These are phyloP conservation scores for Nakaseomyces uthaithaninus DNA, from an alignment of 1,139 yeast species.

Conservation along the genomic window DNA sequence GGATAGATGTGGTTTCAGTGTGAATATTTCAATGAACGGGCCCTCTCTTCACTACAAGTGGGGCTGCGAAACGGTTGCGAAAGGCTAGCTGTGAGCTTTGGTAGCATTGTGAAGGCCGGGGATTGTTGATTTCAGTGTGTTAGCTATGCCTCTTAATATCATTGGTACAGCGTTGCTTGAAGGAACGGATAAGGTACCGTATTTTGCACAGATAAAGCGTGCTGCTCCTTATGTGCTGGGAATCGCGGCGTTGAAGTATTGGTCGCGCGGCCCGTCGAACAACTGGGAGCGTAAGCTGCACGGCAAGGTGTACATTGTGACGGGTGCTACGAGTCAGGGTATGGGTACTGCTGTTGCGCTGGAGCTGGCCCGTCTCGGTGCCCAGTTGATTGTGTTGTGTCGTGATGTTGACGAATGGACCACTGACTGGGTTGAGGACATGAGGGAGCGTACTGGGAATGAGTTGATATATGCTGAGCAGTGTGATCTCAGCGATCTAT, in stretches of 20 bases:
- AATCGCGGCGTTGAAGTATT: conserved; percentile 50
- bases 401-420: conserved; percentile 69
- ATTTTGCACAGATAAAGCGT: conserved; percentile 49
- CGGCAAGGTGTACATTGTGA: conserved; percentile 74
- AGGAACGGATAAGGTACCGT: conserved; percentile 70
- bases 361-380: conserved; percentile 74
- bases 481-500: conserved; percentile 69
- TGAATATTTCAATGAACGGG: background rate
- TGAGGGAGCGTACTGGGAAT: conserved; percentile 63
- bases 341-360: conserved; percentile 69
- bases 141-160: conserved; percentile 76
- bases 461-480: conserved; percentile 77
- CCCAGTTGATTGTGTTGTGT: conserved; percentile 72
- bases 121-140: no score
- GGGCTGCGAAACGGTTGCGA: background rate
- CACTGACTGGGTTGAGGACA: conserved; percentile 67
- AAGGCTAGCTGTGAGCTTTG: background rate
- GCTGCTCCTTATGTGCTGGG: conserved; percentile 47
- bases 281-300: conserved; percentile 91
- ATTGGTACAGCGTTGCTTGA: conserved; percentile 56
- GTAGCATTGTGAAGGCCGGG: no score
- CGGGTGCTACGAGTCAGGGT: conserved; percentile 85
- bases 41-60: background rate
- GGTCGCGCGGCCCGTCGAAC: conserved; percentile 68
- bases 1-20: background rate